Conservation (phyloP, 805 yeast species). For the Teunomyces panamensis region DNA sequence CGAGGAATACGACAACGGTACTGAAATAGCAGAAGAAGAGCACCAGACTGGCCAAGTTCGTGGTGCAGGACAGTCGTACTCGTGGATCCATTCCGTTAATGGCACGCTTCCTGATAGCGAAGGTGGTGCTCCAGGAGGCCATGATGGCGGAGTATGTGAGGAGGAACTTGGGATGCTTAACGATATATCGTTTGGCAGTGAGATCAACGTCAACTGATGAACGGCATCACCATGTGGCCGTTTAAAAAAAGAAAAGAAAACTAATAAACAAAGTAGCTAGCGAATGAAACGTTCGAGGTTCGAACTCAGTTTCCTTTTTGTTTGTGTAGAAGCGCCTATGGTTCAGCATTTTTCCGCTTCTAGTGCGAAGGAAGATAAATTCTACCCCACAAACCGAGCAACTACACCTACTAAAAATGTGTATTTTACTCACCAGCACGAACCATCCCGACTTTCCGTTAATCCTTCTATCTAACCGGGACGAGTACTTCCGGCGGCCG, state of each 20-base stretch:
- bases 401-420: conserved; percentile 48
- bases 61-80: background rate
- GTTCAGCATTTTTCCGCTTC: background rate
- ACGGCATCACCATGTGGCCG: no score
- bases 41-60: background rate
- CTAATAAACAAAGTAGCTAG: background rate
- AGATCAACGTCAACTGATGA: background rate
- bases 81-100: background rate
- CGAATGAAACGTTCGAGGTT: no score
- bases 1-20: background rate
- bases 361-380: background rate
- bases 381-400: background rate
- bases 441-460: conserved; percentile 73
- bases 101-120: background rate
- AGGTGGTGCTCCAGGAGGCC: background rate
- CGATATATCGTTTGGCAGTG: conserved; percentile 10
- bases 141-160: background rate
- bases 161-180: conserved; percentile 5
- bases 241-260: background rate
- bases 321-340: background rate
- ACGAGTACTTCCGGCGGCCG: conserved; percentile 74
- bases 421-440: conserved; percentile 69
- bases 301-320: no score
- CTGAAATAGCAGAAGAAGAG: no score
- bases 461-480: conserved; percentile 78